Conservation (phyloP, 495 filamentous ascomycete genomes). For the Aspergillus baeticus region DNA sequence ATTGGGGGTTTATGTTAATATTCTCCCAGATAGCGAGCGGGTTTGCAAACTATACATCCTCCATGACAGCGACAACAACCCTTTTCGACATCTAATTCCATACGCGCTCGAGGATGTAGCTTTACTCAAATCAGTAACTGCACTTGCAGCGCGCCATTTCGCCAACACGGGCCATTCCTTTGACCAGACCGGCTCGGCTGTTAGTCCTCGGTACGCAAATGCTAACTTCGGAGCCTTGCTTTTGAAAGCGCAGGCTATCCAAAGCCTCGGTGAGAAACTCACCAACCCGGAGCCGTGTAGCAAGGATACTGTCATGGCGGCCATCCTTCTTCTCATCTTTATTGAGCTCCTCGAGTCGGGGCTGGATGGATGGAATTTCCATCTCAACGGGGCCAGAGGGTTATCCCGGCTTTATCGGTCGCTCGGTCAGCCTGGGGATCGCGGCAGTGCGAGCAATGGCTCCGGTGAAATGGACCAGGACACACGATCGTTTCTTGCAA, state of each 20-base stretch:
- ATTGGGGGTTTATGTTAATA: constrained; percentile 6
- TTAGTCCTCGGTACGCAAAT: constrained; percentile 15
- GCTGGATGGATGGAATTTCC: constrained; percentile 52
- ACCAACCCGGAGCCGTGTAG: constrained; percentile 18
- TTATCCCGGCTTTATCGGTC: constrained; percentile 6
- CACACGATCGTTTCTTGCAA: too few species aligned
- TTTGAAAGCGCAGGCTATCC: constrained; percentile 51
- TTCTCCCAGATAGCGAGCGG: constrained; percentile 41
- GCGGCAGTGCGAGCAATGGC: background rate
- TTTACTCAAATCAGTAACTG: constrained; percentile 50
- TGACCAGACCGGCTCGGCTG: constrained; percentile 13
- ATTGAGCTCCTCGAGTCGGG: constrained; percentile 58
- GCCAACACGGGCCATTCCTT: constrained; percentile 36
- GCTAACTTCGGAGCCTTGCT: constrained; percentile 44
- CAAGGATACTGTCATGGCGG: constrained; percentile 43
- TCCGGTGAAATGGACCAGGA: too few species aligned
- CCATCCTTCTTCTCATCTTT: constrained; percentile 56
- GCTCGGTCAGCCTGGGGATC: background rate
- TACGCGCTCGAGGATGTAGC: constrained; percentile 46
- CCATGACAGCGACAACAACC: constrained; percentile 52
- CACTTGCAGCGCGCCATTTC: constrained; percentile 55
- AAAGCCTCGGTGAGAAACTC: constrained; percentile 37
- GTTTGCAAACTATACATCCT: constrained; percentile 57
- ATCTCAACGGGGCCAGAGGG: constrained; percentile 45
- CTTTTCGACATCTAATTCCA: constrained; percentile 51